Evolutionary conservation across 148 eudicot species (phyloP).

Genomic region (Drosera capensis): DNA sequence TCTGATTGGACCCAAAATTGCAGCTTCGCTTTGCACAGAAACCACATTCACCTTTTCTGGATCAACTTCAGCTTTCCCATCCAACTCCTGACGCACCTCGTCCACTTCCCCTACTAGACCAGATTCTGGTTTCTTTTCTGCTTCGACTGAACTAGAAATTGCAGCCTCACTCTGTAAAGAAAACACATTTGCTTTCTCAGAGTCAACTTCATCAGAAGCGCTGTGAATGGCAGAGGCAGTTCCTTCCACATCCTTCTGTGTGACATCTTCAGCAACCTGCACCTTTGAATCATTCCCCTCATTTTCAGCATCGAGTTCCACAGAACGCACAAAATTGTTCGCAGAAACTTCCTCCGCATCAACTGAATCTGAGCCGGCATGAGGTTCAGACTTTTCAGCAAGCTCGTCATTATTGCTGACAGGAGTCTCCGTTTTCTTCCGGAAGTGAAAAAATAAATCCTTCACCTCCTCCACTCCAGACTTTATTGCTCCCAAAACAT

Average conservation of each 20-base stretch:
- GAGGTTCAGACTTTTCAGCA: neutral
- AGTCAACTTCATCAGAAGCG: neutral
- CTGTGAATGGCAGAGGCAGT: neutral
- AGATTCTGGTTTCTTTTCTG: too few species aligned
- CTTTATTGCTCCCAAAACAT: too few species aligned
- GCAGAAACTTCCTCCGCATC: neutral
- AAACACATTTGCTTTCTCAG: too few species aligned
- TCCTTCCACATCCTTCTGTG: neutral
- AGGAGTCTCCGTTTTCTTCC: slow-evolving; percentile 9
- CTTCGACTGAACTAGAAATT: too few species aligned
- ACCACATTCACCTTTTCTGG: neutral
- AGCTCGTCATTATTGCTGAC: neutral
- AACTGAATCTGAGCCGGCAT: neutral
- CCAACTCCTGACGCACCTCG: too few species aligned
- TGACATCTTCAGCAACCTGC: neutral
- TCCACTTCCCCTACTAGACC: too few species aligned
- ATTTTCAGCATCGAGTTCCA: neutral
- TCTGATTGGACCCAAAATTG: slow-evolving; percentile 7
- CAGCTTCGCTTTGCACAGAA: slow-evolving; percentile 1
- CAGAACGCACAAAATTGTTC: neutral
- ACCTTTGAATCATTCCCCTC: neutral
- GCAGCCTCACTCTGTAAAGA: too few species aligned
- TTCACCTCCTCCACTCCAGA: too few species aligned
- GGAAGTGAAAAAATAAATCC: too few species aligned
- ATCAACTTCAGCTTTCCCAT: too few species aligned